Evolutionary conservation across 2,329 filamentous ascomycete genomes (phyloP), one percentile per base, ranked within the genome.

Genomic region (Fusarium nurragi): DNA sequence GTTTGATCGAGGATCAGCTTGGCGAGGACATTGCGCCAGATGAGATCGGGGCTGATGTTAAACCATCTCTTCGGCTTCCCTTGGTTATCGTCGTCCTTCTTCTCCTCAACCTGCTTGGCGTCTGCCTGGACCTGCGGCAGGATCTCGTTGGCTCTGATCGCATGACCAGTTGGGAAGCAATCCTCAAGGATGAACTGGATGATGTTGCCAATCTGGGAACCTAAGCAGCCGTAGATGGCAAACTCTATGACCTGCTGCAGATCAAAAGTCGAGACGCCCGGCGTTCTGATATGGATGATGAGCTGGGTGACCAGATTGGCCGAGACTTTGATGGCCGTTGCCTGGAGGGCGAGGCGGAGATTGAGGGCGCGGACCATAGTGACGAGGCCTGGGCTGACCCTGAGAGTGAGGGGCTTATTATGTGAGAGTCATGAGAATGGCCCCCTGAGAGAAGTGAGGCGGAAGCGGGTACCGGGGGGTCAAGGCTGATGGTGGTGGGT

Each of bases 1-100:
- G 76, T 77, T 59, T 77, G 75, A 53, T 77, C 76, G 22, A 77
- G 69, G n/a, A 77, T 37, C 43, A 77, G 52, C 67, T 77, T 77
- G 22, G 70, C 70, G 16, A 75, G 41, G 47, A 77, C 68, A 46
- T 77, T 77, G 45, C 69, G 68, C 71, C 75, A 77, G 51, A 68
- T 77, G n/a, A 76, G 63, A n/a, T 72, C 68, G 5, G 68, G 58
- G 12, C 65, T 63, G 22, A 74, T 54, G 30, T 57, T 65, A n/a
- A 69, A 51, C 46, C 63, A 69, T 14, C 34, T 37, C 23, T 54
- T 56, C 14, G 48, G 51, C 23, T 30, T 58, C 9, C 28, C 57
- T 11, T 41, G 46, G 1, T 59, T 44, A 19, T 70, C 61, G 37
- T 70, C 66, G 45, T 70, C 71, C 45, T 70, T 70, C 46, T 74